phyloP scores from a whole-genome alignment of 2,329 filamentous ascomycete species.

The Domatiomyces globalis region DNA sequence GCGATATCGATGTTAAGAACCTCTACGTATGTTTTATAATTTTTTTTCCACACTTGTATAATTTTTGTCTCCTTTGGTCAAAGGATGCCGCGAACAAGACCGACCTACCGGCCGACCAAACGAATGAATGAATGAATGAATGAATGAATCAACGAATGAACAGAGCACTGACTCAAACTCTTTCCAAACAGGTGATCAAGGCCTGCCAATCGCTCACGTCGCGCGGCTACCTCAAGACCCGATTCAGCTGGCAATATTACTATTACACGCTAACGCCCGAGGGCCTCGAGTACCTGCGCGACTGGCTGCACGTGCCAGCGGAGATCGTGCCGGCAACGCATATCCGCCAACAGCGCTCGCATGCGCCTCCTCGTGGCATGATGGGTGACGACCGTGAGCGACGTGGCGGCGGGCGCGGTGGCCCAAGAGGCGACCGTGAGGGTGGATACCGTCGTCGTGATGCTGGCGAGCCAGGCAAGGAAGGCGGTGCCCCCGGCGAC shows the following conservation, averaged over 20 bases:
- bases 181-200: slow-evolving; percentile 61
- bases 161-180: slow-evolving; percentile 1
- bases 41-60: neutral
- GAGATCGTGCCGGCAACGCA: slow-evolving; percentile 99
- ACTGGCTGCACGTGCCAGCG: slow-evolving; percentile 98
- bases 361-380: slow-evolving; percentile 97
- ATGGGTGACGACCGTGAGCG: slow-evolving; percentile 74
- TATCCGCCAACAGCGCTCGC: slow-evolving; percentile 99
- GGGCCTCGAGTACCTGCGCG: slow-evolving; percentile 99
- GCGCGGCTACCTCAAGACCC: slow-evolving; percentile 97
- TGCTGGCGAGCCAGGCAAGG: slow-evolving; percentile 57
- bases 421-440: slow-evolving; percentile 62
- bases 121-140: no score
- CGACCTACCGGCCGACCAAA: no score
- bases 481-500: slow-evolving; percentile 80
- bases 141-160: no score
- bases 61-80: neutral
- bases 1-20: slow-evolving; percentile 99
- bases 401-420: slow-evolving; percentile 72
- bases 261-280: slow-evolving; percentile 99
- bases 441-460: slow-evolving; percentile 89
- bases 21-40: slow-evolving; percentile 56
- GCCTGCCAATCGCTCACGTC: slow-evolving; percentile 96
- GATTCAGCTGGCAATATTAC: slow-evolving; percentile 99
- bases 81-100: no score